Evolutionary conservation across 768 basidiomycete species (phyloP), one percentile per base, ranked within the genome.

Genomic region (Boletellus sp.): DNA sequence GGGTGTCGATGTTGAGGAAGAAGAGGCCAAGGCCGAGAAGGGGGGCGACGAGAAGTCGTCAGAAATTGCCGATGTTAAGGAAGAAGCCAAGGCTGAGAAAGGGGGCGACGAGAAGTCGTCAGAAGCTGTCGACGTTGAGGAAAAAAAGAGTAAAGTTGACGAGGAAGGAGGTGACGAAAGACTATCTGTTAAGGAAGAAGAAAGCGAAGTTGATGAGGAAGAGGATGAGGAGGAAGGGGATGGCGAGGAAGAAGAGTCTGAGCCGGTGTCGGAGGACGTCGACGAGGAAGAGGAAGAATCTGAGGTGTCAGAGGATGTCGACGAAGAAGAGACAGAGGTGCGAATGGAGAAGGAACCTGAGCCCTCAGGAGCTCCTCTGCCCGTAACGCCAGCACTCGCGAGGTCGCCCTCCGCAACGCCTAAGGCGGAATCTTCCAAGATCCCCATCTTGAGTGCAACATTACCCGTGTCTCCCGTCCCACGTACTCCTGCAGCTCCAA

Each of bases 381-480:
- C 70, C 16, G 6, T 36, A 8, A 63, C 74, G 2, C 75, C 78
- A 2, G 56, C 72, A 11, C 47, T 53, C 15, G 73, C 74, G 28
- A 73, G 80, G 37, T 83, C 84, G 36, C 71, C 79, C 3, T 83
- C 84, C 15, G 70, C 74, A 13, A 83, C 83, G 8, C 84, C 84
- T 9, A 79, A 78, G 55, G 76, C 76, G 4, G 81, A 82, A 43
- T 59, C 69, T 22, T 76, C 76, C 1, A 64, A 62, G 15, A 72
- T 78, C 23, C 57, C 67, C 13, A 60, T 75, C 16, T 63, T 67
- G 26, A 82, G 75, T 53, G 80, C 81, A 0, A 87, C 85, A 10
- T 83, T 85, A 11, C 83, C 84, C 15, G 79, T 76, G 2, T 81
- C 84, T n/a, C 85, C 85, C 0, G 59, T 66, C 20, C 80, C 75